Conservation (phyloP, 495 filamentous ascomycete species). For the Aspergillus nanangensis region DNA sequence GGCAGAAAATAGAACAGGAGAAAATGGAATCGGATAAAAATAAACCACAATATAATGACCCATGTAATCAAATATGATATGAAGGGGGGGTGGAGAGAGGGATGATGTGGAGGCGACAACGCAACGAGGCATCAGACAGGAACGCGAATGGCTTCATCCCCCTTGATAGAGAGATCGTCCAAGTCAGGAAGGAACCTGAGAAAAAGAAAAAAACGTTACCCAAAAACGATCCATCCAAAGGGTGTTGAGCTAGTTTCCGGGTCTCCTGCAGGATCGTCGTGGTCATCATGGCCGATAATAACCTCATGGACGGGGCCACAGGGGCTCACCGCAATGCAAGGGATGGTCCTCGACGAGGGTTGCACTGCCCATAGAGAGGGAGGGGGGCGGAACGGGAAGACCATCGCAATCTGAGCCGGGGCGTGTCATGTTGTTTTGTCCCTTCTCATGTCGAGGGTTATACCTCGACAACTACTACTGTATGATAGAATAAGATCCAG, state of each 20-base stretch:
- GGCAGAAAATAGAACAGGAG: background rate
- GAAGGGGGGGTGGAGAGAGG: slow-evolving; percentile 7
- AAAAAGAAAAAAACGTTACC: slow-evolving; percentile 5
- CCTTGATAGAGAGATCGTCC: background rate
- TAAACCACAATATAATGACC: background rate
- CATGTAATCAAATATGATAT: background rate
- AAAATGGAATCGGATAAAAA: background rate
- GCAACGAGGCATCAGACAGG: too few relatives aligned
- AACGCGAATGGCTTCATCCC: too few relatives aligned
- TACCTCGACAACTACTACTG: too few relatives aligned
- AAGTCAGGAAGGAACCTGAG: background rate
- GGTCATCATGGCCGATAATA: slow-evolving; percentile 13
- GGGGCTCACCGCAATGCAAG: slow-evolving; percentile 18
- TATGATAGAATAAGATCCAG: too few relatives aligned
- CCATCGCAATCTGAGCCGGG: background rate
- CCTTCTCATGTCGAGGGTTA: too few relatives aligned
- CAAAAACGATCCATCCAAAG: background rate
- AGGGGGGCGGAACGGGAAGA: background rate
- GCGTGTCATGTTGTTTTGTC: too few relatives aligned
- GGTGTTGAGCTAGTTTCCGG: background rate
- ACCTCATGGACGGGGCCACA: slow-evolving; percentile 13
- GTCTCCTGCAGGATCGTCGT: slow-evolving; percentile 14
- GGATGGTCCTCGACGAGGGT: slow-evolving; percentile 9
- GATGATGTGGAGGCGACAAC: slow-evolving; percentile 7
- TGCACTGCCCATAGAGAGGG: background rate